Percentiles rank a stretch among this genome's conserved stretches.
These are phyloP conservation scores for Aspergillus vadensis DNA, from an alignment of 2,329 filamentous ascomycete species.

Conservation along the genomic window DNA sequence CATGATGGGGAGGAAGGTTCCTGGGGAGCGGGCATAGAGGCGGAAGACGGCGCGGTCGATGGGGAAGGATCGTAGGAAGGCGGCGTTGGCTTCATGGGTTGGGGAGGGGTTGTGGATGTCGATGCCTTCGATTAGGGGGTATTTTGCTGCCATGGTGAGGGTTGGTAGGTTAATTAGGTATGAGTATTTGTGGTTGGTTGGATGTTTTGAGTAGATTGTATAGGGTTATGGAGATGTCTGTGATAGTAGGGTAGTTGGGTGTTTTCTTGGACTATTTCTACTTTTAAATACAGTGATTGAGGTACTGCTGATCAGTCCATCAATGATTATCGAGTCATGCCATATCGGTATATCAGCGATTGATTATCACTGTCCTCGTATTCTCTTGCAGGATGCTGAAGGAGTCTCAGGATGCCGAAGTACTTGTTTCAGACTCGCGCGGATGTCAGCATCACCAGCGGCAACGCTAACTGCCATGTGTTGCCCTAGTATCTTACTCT, in stretches of 20 bases:
- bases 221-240: no score
- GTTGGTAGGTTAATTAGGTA: no score
- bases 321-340: no score
- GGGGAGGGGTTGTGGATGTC: background rate
- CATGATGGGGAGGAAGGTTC: background rate
- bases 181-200: no score
- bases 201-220: no score
- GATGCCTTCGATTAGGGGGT: background rate
- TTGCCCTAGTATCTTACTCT: background rate
- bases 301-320: no score
- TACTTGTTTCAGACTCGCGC: background rate
- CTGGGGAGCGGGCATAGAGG: background rate
- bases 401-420: background rate
- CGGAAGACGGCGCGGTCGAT: background rate
- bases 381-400: background rate
- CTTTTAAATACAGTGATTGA: no score
- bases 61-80: background rate
- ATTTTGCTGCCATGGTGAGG: background rate
- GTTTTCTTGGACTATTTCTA: no score
- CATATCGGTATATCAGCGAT: no score
- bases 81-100: background rate
- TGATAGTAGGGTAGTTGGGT: no score
- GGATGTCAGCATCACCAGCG: background rate
- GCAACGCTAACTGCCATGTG: background rate
- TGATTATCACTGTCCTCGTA: background rate